These are phyloP conservation scores for Daedaleopsis sinensis DNA, from an alignment of 768 basidiomycete genomes.

Conservation along the genomic window DNA sequence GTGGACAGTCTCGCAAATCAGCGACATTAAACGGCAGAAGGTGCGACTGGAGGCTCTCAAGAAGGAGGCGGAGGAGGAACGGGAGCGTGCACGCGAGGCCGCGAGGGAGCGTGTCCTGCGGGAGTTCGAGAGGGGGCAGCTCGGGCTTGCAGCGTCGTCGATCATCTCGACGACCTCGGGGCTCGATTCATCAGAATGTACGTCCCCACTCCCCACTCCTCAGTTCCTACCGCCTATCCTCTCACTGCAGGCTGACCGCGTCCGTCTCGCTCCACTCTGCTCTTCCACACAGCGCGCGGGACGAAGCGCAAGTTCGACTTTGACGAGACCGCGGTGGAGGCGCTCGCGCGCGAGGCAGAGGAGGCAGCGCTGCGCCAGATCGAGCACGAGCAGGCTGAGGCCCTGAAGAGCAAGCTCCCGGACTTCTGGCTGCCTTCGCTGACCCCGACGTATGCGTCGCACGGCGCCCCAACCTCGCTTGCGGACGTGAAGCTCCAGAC, in stretches of 20 bases:
- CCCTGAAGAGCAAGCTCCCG: constrained; percentile 85
- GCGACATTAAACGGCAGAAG: constrained; percentile 91
- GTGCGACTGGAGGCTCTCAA: constrained; percentile 72
- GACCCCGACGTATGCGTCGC: constrained; percentile 77
- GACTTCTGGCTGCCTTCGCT: constrained; percentile 97
- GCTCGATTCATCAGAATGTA: constrained; percentile 39
- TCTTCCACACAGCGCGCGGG: constrained; percentile 47
- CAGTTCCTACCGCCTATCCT: constrained; percentile 1
- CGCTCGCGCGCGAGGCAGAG: constrained; percentile 79
- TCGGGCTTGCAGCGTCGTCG: constrained; percentile 59
- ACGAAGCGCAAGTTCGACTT: constrained; percentile 89
- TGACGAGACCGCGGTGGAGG: constrained; percentile 70
- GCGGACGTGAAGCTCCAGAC: constrained; percentile 87
- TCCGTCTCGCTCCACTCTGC: background rate
- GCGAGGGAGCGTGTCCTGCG: constrained; percentile 87
- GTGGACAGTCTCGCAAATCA: constrained; percentile 78
- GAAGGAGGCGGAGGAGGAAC: constrained; percentile 82
- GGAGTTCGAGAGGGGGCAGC: constrained; percentile 89
- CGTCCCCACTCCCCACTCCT: constrained; percentile 1
- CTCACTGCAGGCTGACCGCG: background rate
- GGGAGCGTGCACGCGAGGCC: constrained; percentile 61
- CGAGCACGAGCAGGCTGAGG: constrained; percentile 83
- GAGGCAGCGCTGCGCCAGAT: constrained; percentile 84
- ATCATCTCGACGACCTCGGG: constrained; percentile 45
- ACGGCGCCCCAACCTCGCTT: constrained; percentile 63